phyloP scores from a whole-genome alignment of 768 basidiomycete species.

The Imleria badia region DNA sequence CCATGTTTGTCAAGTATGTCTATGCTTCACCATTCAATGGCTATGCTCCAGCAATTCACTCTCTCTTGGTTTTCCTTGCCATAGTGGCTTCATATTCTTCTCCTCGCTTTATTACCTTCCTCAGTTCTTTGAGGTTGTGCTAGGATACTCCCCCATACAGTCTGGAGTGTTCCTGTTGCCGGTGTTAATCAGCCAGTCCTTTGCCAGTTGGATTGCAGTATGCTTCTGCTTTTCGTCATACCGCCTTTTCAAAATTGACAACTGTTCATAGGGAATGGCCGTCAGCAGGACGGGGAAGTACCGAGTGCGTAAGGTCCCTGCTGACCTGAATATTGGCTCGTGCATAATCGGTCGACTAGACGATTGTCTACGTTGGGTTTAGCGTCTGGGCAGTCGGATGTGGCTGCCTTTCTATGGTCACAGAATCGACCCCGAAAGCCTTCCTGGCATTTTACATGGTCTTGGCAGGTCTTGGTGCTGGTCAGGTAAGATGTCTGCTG shows the following conservation, averaged over 20 bases:
- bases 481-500: neutral
- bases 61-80: neutral
- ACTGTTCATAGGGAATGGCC: neutral
- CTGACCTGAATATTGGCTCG: no score
- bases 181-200: neutral
- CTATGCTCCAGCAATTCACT: neutral
- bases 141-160: neutral
- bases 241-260: neutral
- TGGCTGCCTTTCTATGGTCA: neutral
- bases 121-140: neutral
- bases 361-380: neutral
- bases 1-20: neutral
- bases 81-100: neutral
- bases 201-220: neutral
- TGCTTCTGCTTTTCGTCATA: neutral
- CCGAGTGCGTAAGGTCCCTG: neutral
- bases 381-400: neutral
- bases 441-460: neutral
- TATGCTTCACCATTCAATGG: neutral
- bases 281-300: neutral
- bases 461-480: neutral
- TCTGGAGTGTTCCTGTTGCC: neutral
- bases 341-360: neutral
- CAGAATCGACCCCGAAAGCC: neutral
- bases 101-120: neutral